These are phyloP conservation scores for Naganishia vishniacii DNA, from an alignment of 768 basidiomycete genomes.

Conservation along the genomic window DNA sequence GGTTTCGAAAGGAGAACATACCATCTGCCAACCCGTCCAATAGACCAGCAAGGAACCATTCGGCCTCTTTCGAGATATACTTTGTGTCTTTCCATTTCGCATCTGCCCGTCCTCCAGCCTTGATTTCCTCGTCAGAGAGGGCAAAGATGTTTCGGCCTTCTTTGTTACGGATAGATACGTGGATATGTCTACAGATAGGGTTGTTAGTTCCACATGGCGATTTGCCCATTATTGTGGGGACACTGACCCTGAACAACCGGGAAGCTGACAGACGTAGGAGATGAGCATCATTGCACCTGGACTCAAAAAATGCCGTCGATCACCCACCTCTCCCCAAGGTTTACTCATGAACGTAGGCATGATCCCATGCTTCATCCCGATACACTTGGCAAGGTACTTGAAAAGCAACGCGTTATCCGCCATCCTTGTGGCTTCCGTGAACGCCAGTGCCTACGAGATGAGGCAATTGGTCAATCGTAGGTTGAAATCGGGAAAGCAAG, in stretches of 20 bases:
- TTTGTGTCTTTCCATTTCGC: constrained; percentile 76
- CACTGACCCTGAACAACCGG: constrained; percentile 87
- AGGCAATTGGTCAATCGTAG: neutral
- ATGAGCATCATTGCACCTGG: neutral
- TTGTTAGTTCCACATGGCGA: neutral
- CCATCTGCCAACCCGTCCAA: constrained; percentile 83
- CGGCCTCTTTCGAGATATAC: constrained; percentile 73
- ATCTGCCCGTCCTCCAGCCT: constrained; percentile 59
- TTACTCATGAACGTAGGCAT: constrained; percentile 98
- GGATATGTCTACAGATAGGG: constrained; percentile 58
- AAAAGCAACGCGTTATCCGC: constrained; percentile 66
- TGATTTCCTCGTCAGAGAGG: constrained; percentile 58
- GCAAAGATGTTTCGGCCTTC: constrained; percentile 76
- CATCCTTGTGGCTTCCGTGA: constrained; percentile 46
- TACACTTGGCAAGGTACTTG: constrained; percentile 85
- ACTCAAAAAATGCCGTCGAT: neutral
- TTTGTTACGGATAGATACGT: constrained; percentile 72
- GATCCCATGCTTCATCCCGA: constrained; percentile 81
- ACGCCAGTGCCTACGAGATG: constrained; percentile 39
- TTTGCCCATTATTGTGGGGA: no score
- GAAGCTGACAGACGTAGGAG: constrained; percentile 57
- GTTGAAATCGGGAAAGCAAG: neutral
- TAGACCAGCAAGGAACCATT: constrained; percentile 91
- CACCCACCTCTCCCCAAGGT: constrained; percentile 80
- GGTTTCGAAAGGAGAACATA: constrained; percentile 52